A percentile compares a stretch with the other conserved stretches of the same genome.
phyloP scores from a whole-genome alignment of 495 filamentous ascomycete genomes.

The Aspergillus incahuasiensis region DNA sequence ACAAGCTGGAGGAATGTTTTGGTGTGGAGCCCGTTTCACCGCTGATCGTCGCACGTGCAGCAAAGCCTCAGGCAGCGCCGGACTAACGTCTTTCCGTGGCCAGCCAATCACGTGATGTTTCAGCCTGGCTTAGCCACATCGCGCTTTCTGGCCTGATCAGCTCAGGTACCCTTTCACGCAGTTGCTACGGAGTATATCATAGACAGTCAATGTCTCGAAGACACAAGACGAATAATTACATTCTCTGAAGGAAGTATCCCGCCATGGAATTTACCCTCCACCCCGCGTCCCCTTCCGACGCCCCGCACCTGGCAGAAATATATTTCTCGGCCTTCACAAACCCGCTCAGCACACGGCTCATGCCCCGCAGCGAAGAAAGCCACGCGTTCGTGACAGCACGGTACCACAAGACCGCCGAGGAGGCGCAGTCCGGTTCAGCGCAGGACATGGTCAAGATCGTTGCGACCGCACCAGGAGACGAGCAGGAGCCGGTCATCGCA shows the following conservation, averaged over 20 bases:
- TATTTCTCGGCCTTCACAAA: slow-evolving; percentile 7
- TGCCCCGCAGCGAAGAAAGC: slow-evolving; percentile 6
- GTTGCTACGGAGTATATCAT: too few relatives aligned
- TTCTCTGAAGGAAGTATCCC: too few relatives aligned
- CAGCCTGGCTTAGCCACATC: neutral
- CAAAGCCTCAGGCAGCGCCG: neutral
- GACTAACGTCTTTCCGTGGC: neutral
- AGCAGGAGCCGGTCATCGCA: neutral
- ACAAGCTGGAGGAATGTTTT: neutral
- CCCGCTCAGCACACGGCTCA: slow-evolving; percentile 8
- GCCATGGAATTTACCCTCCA: slow-evolving; percentile 10
- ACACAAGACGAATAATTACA: too few relatives aligned
- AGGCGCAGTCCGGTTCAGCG: neutral
- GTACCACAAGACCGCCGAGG: neutral
- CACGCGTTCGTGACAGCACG: neutral
- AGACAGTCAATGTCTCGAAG: too few relatives aligned
- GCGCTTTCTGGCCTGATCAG: too few relatives aligned
- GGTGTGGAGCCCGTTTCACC: neutral
- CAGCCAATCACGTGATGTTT: neutral
- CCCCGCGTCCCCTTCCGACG: neutral
- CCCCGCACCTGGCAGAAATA: neutral
- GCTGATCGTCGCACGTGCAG: neutral
- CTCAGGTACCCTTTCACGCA: too few relatives aligned
- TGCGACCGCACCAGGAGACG: neutral
- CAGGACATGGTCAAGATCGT: slow-evolving; percentile 5